A percentile compares a stretch with the other conserved stretches of the same genome.
These are phyloP conservation scores for Solanum commersonii DNA, from an alignment of 257 asterid genomes.

Conservation along the genomic window DNA sequence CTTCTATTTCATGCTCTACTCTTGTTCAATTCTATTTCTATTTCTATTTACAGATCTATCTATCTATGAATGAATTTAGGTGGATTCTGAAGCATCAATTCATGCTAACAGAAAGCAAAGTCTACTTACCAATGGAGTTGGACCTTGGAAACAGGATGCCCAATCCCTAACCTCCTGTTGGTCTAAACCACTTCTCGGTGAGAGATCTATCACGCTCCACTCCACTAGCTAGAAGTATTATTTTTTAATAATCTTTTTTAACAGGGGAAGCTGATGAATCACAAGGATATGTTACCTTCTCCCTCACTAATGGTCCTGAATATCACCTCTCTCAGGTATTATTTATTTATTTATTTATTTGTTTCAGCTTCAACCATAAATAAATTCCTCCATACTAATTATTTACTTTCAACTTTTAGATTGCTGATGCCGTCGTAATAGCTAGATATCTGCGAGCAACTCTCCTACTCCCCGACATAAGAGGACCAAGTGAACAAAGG, in stretches of 20 bases:
- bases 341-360: no score
- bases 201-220: background rate
- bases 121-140: background rate
- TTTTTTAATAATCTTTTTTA: background rate
- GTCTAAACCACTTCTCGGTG: conserved; percentile 71
- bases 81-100: background rate
- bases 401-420: conserved; percentile 25
- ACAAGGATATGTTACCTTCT: conserved; percentile 75
- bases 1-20: no score
- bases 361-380: background rate
- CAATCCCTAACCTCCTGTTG: conserved; percentile 66
- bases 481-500: conserved; percentile 89
- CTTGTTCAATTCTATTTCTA: no score
- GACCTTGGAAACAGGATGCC: conserved; percentile 63
- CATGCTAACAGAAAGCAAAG: background rate
- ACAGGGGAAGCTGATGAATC: conserved; percentile 73
- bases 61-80: background rate
- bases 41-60: no score
- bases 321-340: conserved; percentile 94
- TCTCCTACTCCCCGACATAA: conserved; percentile 85
- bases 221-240: no score
- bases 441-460: conserved; percentile 86
- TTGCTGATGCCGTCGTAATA: conserved; percentile 90
- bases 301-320: conserved; percentile 96
- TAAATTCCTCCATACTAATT: background rate